Conservation (phyloP, 108 stramenopile genomes). For the Skeletonema grethae region DNA sequence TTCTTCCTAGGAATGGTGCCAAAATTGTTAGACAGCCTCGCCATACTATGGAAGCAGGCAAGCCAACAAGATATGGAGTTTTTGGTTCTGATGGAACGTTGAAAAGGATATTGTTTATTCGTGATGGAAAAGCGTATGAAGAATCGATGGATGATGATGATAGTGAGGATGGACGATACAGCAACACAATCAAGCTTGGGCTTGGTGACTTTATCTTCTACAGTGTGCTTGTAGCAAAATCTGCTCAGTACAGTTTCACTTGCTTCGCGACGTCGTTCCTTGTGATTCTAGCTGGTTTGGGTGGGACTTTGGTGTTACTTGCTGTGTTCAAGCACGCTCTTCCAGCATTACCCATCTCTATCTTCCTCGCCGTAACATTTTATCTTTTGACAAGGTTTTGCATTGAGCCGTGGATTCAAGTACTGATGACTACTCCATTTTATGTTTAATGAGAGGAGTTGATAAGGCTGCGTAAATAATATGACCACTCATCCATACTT, state of each 20-base stretch:
- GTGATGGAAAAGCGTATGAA: slow-evolving; percentile 80
- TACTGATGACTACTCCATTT: slow-evolving; percentile 62
- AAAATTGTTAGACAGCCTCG: slow-evolving; percentile 44
- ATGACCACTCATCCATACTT: slow-evolving; percentile 11
- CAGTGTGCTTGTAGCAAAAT: slow-evolving; percentile 92
- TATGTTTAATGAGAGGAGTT: slow-evolving; percentile 48
- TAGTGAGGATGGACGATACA: slow-evolving; percentile 47
- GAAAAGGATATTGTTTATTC: slow-evolving; percentile 75
- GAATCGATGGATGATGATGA: slow-evolving; percentile 58
- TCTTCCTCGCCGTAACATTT: slow-evolving; percentile 82
- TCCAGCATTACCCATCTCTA: slow-evolving; percentile 90
- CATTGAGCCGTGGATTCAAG: slow-evolving; percentile 81
- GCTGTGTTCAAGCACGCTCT: slow-evolving; percentile 91
- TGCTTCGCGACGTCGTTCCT: slow-evolving; percentile 88
- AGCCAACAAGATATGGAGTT: slow-evolving; percentile 31
- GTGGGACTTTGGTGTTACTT: slow-evolving; percentile 90
- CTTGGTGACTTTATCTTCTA: slow-evolving; percentile 97
- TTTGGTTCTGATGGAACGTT: slow-evolving; percentile 68
- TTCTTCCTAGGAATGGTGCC: slow-evolving; percentile 43
- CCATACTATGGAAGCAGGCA: slow-evolving; percentile 31
- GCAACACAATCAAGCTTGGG: slow-evolving; percentile 44
- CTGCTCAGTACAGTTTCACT: slow-evolving; percentile 90
- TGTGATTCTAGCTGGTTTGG: slow-evolving; percentile 90
- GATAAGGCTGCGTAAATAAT: not conserved
- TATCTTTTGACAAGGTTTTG: slow-evolving; percentile 71